Base-by-base conservation (phyloP, 768 basidiomycete species). In the Cystobasidiopsis lactophilus region DNA sequence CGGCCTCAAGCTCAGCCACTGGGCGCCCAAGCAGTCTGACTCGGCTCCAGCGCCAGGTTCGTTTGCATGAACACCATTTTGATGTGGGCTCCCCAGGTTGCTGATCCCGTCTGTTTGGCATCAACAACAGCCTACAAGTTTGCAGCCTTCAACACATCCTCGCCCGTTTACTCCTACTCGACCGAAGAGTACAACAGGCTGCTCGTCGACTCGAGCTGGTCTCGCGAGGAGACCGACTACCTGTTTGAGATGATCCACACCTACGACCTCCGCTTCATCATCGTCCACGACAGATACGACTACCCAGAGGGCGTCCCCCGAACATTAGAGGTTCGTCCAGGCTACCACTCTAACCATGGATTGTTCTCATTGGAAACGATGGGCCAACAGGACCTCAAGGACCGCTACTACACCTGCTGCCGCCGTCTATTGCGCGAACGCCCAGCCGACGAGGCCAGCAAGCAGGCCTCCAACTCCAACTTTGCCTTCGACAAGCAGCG, bases 331-430 rank as follows among this genome's bases (percentile, higher is more conserved):
- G n/a, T n/a, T n/a, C n/a, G n/a, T n/a, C n/a, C n/a, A n/a, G n/a
- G n/a, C n/a, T n/a, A n/a, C n/a, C n/a, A n/a, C n/a, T n/a, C n/a
- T n/a, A n/a, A n/a, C n/a, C n/a, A n/a, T n/a, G n/a, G n/a, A n/a
- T n/a, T n/a, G n/a, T n/a, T n/a, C n/a, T n/a, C n/a, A n/a, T n/a
- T n/a, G n/a, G n/a, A n/a, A n/a, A n/a, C n/a, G n/a, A n/a, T n/a
- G n/a, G n/a, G n/a, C n/a, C n/a, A n/a, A n/a, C 60, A 88, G 85
- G 89, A 93, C 57, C 67, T 96, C 59, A 96, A 95, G 69, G 84
- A 86, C 59, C 74, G 93, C 27, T 96, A 96, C 62, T 95, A 82
- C 65, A 78, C 80, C 47, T 79, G 89, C 18, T 89, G 86, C 64
- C 75, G 93, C 27, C 83, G 82, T 56, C 74, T 96, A 31, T 73